A percentile compares a stretch with the other conserved stretches of the same genome.
Evolutionary conservation across 2,329 filamentous ascomycete species (phyloP).

Genomic region (Aspergillus sp.): DNA sequence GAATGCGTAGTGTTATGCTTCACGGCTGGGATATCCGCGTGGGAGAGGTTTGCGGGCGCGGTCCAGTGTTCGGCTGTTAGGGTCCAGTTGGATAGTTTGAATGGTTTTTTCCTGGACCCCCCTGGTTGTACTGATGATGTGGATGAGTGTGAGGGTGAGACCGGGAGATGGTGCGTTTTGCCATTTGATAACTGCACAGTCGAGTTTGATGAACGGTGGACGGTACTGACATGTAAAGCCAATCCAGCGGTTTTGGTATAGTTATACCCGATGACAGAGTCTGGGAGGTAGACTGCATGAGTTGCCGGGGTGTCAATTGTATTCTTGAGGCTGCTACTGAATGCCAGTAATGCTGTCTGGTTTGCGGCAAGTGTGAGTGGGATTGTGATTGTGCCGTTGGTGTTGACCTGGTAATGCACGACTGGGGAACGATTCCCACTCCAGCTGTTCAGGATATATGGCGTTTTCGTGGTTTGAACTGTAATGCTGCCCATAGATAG

Average conservation of each 20-base stretch:
- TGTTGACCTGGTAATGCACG: constrained; percentile 28
- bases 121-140: not conserved
- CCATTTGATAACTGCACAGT: not conserved
- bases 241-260: not conserved
- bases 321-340: constrained; percentile 13
- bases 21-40: constrained; percentile 13
- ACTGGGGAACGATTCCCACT: constrained; percentile 36
- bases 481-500: not conserved
- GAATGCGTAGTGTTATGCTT: constrained; percentile 16
- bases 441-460: constrained; percentile 45
- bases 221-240: not conserved
- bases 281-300: not conserved
- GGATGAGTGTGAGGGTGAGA: too few relatives aligned
- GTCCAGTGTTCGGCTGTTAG: constrained; percentile 42
- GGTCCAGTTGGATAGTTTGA: constrained; percentile 34
- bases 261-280: not conserved
- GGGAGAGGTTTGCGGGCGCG: constrained; percentile 34
- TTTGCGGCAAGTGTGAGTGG: constrained; percentile 38
- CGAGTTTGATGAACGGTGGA: not conserved
- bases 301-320: not conserved
- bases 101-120: not conserved
- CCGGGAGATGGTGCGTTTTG: not conserved
- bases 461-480: constrained; percentile 24
- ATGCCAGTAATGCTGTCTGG: constrained; percentile 42
- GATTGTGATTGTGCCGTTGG: constrained; percentile 28